A percentile compares a stretch with the other conserved stretches of the same genome.
These are phyloP conservation scores for Aspergillus pseudoglaucus DNA, from an alignment of 2,329 filamentous ascomycete genomes.

Conservation along the genomic window DNA sequence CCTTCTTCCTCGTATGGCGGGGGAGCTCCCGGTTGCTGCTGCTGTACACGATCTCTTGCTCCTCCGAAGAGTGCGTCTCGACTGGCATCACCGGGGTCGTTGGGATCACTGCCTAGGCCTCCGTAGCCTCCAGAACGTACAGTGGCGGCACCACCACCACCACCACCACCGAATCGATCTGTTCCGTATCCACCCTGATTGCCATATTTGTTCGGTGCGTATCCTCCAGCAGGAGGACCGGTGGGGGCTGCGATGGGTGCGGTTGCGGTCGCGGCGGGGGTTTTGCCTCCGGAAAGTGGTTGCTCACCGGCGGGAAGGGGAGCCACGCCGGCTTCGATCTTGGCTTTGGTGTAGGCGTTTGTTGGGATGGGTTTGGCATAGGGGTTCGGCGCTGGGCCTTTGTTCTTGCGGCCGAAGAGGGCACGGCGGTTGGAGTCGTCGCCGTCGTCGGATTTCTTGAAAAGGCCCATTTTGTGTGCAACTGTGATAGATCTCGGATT, in stretches of 20 bases:
- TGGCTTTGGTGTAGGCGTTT: slow-evolving; percentile 51
- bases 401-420: slow-evolving; percentile 55
- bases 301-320: slow-evolving; percentile 30
- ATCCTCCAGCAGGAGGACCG: slow-evolving; percentile 18
- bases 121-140: slow-evolving; percentile 47
- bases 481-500: neutral
- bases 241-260: slow-evolving; percentile 14
- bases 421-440: slow-evolving; percentile 49
- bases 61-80: slow-evolving; percentile 55
- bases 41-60: slow-evolving; percentile 45
- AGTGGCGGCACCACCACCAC: slow-evolving; percentile 34
- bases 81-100: slow-evolving; percentile 48
- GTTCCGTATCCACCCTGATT: slow-evolving; percentile 46
- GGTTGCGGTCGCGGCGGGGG: slow-evolving; percentile 11
- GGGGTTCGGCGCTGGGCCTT: slow-evolving; percentile 50
- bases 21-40: slow-evolving; percentile 32
- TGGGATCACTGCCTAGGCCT: slow-evolving; percentile 48
- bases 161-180: slow-evolving; percentile 44
- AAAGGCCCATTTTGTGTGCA: slow-evolving; percentile 24
- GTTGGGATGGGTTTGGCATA: slow-evolving; percentile 49
- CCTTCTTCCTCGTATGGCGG: slow-evolving; percentile 20
- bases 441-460: slow-evolving; percentile 51
- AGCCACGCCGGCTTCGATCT: slow-evolving; percentile 37
- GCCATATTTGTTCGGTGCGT: slow-evolving; percentile 35
- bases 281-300: neutral